These are phyloP conservation scores for Wickerhamomyces bisporus DNA, from an alignment of 805 yeast genomes.

Conservation along the genomic window DNA sequence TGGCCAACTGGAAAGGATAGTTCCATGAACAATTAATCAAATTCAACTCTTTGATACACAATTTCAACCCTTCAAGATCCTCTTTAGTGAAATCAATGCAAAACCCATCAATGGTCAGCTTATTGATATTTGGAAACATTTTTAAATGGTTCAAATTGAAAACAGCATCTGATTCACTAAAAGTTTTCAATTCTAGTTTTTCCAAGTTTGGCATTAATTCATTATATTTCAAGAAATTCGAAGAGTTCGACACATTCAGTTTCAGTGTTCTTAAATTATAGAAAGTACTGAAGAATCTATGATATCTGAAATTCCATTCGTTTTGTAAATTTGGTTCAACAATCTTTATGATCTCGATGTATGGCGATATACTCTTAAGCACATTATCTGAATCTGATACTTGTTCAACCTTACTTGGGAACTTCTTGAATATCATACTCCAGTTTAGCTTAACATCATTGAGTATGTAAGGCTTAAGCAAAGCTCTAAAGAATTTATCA, in stretches of 20 bases:
- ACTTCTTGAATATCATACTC: background rate
- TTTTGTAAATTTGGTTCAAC: conserved; percentile 25
- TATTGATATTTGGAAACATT: conserved; percentile 29
- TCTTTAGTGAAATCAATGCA: conserved; percentile 38
- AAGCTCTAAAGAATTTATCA: background rate
- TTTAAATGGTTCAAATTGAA: conserved; percentile 42
- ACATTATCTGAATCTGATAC: background rate
- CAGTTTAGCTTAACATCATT: background rate
- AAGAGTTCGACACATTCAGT: conserved; percentile 25
- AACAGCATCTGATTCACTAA: conserved; percentile 17
- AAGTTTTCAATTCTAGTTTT: conserved; percentile 20
- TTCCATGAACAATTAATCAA: conserved; percentile 50
- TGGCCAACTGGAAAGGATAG: conserved; percentile 43
- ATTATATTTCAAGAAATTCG: conserved; percentile 32
- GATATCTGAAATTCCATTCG: conserved; percentile 32
- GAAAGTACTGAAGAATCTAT: conserved; percentile 19
- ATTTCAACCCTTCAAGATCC: conserved; percentile 17
- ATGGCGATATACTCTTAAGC: background rate
- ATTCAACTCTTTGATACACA: conserved; percentile 23
- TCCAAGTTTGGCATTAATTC: conserved; percentile 8
- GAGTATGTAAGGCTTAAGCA: background rate
- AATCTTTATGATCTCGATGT: conserved; percentile 24
- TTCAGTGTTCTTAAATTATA: conserved; percentile 20
- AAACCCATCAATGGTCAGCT: conserved; percentile 34
- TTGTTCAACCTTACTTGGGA: background rate